phyloP scores from a whole-genome alignment of 176 grass and related monocot genomes.

The Oryza longistaminata region DNA sequence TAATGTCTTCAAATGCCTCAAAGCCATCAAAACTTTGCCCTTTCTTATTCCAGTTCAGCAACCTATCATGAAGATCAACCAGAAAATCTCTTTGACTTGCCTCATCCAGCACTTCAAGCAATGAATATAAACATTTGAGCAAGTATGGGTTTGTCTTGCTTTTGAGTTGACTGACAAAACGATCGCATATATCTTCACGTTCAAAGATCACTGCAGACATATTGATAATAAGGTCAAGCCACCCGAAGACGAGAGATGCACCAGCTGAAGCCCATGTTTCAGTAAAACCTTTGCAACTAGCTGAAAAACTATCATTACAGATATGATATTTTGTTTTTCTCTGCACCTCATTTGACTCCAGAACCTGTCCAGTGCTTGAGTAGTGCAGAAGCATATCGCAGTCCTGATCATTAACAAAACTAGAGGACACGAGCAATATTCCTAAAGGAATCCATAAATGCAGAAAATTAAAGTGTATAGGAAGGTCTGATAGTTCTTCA shows the following conservation, averaged over 20 bases:
- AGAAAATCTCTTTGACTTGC: slow-evolving; percentile 36
- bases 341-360: slow-evolving; percentile 39
- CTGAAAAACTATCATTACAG: slow-evolving; percentile 19
- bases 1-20: slow-evolving; percentile 63
- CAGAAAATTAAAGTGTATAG: slow-evolving; percentile 47
- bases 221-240: slow-evolving; percentile 63
- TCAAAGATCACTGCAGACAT: slow-evolving; percentile 68
- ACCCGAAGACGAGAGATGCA: slow-evolving; percentile 61
- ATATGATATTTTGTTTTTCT: slow-evolving; percentile 28
- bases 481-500: slow-evolving; percentile 30
- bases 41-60: slow-evolving; percentile 60
- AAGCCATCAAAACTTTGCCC: slow-evolving; percentile 37
- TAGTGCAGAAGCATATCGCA: slow-evolving; percentile 60
- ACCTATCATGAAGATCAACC: slow-evolving; percentile 60
- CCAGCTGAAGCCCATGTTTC: slow-evolving; percentile 53
- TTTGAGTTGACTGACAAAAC: slow-evolving; percentile 65
- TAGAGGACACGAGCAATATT: slow-evolving; percentile 52
- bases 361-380: slow-evolving; percentile 52
- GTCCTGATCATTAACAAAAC: slow-evolving; percentile 51
- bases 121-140: slow-evolving; percentile 58
- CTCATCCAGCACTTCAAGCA: slow-evolving; percentile 37
- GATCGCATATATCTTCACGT: slow-evolving; percentile 42
- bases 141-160: slow-evolving; percentile 52
- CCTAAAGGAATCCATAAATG: slow-evolving; percentile 63
- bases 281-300: slow-evolving; percentile 21